Conservation (phyloP, 768 basidiomycete species). For the Boletus speciosus region DNA sequence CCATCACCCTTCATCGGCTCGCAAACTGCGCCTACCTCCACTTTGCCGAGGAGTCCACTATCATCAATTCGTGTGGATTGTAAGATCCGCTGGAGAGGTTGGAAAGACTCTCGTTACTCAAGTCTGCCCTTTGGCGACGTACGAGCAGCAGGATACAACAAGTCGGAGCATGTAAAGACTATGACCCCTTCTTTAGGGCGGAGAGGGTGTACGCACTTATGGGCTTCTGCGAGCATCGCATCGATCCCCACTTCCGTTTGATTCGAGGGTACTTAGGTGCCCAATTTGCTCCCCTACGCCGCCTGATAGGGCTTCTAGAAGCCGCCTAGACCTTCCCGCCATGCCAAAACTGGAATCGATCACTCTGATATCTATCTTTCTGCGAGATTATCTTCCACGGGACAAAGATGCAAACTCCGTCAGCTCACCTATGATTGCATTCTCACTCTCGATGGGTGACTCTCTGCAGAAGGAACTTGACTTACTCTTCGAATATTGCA, state of each 20-base stretch:
- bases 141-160: too few species aligned
- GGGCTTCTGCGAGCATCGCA: conserved; percentile 27
- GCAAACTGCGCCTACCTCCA: too few species aligned
- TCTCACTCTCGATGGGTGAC: conserved; percentile 26
- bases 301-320: conserved; percentile 16
- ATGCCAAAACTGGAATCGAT: conserved; percentile 28
- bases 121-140: too few species aligned
- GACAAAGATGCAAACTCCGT: conserved; percentile 28
- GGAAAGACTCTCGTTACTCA: too few species aligned
- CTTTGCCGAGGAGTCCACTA: too few species aligned
- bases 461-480: conserved; percentile 24
- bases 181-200: not conserved
- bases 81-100: too few species aligned
- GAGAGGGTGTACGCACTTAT: conserved; percentile 26
- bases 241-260: not conserved
- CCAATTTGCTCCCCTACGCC: conserved; percentile 27
- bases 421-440: conserved; percentile 32
- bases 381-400: conserved; percentile 30
- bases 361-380: conserved; percentile 25
- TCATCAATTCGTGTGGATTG: too few species aligned
- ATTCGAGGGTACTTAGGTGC: conserved; percentile 28
- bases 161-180: not conserved
- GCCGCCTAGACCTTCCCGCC: conserved; percentile 22
- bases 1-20: too few species aligned
- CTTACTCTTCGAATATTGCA: conserved; percentile 24